Conservation (phyloP, 2,329 filamentous ascomycete species). For the Trichoderma hamatum region DNA sequence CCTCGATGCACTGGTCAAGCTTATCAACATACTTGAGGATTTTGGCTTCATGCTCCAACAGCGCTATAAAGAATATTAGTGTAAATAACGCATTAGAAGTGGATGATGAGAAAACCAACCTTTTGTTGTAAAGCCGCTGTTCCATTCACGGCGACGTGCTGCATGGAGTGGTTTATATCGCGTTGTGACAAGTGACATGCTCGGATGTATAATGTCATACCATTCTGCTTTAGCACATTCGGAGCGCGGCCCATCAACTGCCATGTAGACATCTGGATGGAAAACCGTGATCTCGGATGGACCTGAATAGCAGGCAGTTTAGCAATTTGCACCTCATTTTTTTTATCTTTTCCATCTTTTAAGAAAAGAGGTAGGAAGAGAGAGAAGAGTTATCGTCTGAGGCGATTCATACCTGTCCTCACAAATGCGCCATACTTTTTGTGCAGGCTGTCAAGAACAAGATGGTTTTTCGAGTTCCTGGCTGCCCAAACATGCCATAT, state of each 20-base stretch:
- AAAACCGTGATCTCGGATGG: slow-evolving; percentile 35
- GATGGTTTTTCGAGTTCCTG: slow-evolving; percentile 34
- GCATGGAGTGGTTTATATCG: slow-evolving; percentile 32
- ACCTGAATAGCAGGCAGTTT: slow-evolving; percentile 19
- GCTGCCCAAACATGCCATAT: slow-evolving; percentile 40
- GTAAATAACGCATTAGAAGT: not conserved
- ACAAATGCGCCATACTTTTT: slow-evolving; percentile 18
- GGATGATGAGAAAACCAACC: slow-evolving; percentile 22
- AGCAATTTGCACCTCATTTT: slow-evolving; percentile 30
- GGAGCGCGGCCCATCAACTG: slow-evolving; percentile 33
- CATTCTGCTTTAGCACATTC: slow-evolving; percentile 35
- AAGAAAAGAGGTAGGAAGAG: no score
- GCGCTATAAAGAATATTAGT: slow-evolving; percentile 19
- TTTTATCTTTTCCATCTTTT: not conserved
- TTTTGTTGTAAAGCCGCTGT: slow-evolving; percentile 31
- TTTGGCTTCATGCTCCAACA: slow-evolving; percentile 28
- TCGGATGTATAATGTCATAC: slow-evolving; percentile 35
- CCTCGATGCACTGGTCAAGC: slow-evolving; percentile 31
- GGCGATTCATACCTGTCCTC: not conserved
- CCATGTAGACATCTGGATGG: slow-evolving; percentile 33
- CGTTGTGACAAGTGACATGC: slow-evolving; percentile 30
- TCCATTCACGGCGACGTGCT: slow-evolving; percentile 33
- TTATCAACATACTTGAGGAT: slow-evolving; percentile 30
- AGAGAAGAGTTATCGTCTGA: no score
- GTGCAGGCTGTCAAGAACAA: slow-evolving; percentile 31